Base-by-base conservation (phyloP, 2,329 filamentous ascomycete genomes). In the Venturia asperata region DNA sequence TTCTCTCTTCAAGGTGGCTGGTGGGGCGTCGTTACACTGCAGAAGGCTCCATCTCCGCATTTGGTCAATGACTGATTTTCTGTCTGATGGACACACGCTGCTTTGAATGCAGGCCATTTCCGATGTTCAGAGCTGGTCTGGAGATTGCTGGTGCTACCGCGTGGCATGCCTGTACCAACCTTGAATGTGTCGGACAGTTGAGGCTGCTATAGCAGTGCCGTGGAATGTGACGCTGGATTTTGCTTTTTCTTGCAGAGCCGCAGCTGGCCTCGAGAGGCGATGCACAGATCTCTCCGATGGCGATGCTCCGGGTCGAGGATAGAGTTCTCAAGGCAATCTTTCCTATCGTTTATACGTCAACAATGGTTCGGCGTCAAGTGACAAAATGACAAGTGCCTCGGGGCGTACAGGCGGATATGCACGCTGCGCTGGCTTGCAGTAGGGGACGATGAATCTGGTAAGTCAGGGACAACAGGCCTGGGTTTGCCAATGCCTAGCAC, bases 331-430 rank as follows among this genome's bases (percentile, higher is more conserved):
- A 17, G 52, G 52, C 52, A 58, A 27, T 58, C 52, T 58, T 58
- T 37, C 52, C 52, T 30, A 58, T 19, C 52, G 52, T 37, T 9
- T 37, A 34, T 34, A 3, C 10, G 15, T 37, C 30, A n/a, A 37
- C 49, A 58, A 41, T n/a, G 52, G 52, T 58, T 58, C 30, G 52
- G 52, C 52, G 52, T 58, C 52, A 37, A 58, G 52, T 39, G 52
- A 37, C 24, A 34, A 37, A 13, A 56, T 56, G 52, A 37, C 30
- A 37, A 58, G 52, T 58, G 27, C 52, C n/a, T 58, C 30, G 30
- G 52, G 30, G 37, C 13, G 52, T 37, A 58, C 52, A 58, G 19
- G 52, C 52, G 17, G 52, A 37, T 10, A 58, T 58, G 52, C 52
- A 37, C 3, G 52, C 30, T 58, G 30, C 30, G 30, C 30, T 39